These are phyloP conservation scores for Coriolopsis trogii DNA, from an alignment of 1,284 basidiomycete genomes.

Conservation along the genomic window DNA sequence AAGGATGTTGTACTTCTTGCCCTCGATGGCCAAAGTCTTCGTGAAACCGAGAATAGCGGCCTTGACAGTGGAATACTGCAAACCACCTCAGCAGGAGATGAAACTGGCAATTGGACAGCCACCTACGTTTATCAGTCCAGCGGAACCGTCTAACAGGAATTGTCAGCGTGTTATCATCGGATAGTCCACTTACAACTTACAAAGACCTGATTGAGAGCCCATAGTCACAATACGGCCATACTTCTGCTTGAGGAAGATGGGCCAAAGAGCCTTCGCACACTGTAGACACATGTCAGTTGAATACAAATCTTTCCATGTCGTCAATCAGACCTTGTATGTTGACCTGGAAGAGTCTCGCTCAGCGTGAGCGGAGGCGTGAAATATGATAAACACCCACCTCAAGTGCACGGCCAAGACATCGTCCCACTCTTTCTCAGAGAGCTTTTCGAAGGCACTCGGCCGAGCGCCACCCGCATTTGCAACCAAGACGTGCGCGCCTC, in stretches of 20 bases:
- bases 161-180: slow-evolving; percentile 7
- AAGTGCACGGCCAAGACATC: slow-evolving; percentile 89
- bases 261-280: slow-evolving; percentile 96
- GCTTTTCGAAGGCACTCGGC: slow-evolving; percentile 88
- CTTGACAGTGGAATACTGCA: slow-evolving; percentile 89
- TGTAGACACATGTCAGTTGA: slow-evolving; percentile 32
- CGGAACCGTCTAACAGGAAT: slow-evolving; percentile 77
- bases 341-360: too few relatives aligned
- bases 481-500: slow-evolving; percentile 85
- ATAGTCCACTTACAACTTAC: slow-evolving; percentile 46
- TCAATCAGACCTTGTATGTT: slow-evolving; percentile 61
- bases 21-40: slow-evolving; percentile 90
- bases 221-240: slow-evolving; percentile 97
- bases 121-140: slow-evolving; percentile 85
- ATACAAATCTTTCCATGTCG: too few relatives aligned
- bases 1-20: slow-evolving; percentile 88
- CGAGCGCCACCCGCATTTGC: slow-evolving; percentile 96
- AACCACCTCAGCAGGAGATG: not conserved
- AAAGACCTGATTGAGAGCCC: slow-evolving; percentile 90
- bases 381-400: slow-evolving; percentile 57
- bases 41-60: slow-evolving; percentile 92
- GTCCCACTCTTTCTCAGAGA: slow-evolving; percentile 96
- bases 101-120: not conserved
- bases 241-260: slow-evolving; percentile 95
- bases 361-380: too few relatives aligned